Percentiles rank a stretch among this genome's conserved stretches.
Conservation (phyloP, 805 yeast species). For the Priceomyces melissophilus region DNA sequence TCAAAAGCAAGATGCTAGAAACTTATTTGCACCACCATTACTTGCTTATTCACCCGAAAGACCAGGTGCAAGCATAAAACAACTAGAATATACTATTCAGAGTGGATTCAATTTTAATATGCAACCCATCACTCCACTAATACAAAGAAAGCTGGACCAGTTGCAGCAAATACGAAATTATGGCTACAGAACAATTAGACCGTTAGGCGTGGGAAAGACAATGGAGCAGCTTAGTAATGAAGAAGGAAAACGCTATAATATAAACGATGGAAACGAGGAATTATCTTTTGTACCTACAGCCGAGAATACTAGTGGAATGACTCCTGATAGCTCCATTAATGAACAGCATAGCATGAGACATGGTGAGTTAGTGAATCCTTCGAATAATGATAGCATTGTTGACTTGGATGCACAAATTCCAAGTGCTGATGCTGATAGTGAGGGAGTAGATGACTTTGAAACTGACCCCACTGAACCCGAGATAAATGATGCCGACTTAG, state of each 20-base stretch:
- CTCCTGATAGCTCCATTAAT: conserved; percentile 9
- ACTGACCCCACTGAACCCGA: conserved; percentile 9
- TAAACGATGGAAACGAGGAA: conserved; percentile 15
- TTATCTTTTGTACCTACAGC: conserved; percentile 16
- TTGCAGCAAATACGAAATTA: conserved; percentile 26
- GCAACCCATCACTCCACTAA: conserved; percentile 16
- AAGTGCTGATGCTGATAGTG: conserved; percentile 26
- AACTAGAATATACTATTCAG: conserved; percentile 16
- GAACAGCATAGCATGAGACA: conserved; percentile 4
- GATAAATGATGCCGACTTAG: conserved; percentile 10
- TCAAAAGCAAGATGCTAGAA: conserved; percentile 18
- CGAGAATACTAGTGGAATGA: conserved; percentile 19
- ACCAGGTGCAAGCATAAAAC: conserved; percentile 21
- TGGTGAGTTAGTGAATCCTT: not conserved
- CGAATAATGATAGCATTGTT: conserved; percentile 11
- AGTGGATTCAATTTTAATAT: conserved; percentile 6
- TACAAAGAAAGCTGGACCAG: conserved; percentile 18
- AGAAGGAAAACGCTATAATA: conserved; percentile 11
- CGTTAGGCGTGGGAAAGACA: conserved; percentile 38
- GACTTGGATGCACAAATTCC: conserved; percentile 49
- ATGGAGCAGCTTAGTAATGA: conserved; percentile 37
- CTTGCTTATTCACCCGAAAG: conserved; percentile 52
- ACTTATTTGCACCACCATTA: conserved; percentile 48
- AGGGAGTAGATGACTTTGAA: conserved; percentile 13
- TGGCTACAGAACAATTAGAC: conserved; percentile 35